A percentile compares a stretch with the other conserved stretches of the same genome.
Evolutionary conservation across 2,329 filamentous ascomycete species (phyloP).

Genomic region (Exophiala sideris): DNA sequence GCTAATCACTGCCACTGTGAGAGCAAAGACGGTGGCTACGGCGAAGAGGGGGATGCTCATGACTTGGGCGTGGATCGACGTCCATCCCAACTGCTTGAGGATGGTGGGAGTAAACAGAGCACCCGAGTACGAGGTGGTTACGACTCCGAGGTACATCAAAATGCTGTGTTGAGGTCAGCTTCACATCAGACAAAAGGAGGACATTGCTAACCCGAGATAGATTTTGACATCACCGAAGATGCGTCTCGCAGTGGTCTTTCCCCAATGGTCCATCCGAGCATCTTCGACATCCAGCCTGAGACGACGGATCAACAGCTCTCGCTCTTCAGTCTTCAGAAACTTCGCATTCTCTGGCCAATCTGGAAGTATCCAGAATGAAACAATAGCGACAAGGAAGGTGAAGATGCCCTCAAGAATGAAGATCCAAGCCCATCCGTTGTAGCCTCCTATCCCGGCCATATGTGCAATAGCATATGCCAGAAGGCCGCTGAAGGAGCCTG

Average conservation of each 20-base stretch:
- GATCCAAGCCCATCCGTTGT: slow-evolving; percentile 35
- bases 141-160: slow-evolving; percentile 35
- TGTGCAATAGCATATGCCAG: slow-evolving; percentile 51
- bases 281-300: slow-evolving; percentile 31
- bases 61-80: slow-evolving; percentile 33
- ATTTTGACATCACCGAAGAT: slow-evolving; percentile 36
- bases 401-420: slow-evolving; percentile 37
- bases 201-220: slow-evolving; percentile 28
- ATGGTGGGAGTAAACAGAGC: slow-evolving; percentile 37
- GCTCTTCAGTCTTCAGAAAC: slow-evolving; percentile 31
- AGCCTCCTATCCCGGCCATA: slow-evolving; percentile 44
- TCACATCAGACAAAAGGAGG: slow-evolving; percentile 19
- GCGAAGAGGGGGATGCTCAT: slow-evolving; percentile 37
- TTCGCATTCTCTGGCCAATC: slow-evolving; percentile 35
- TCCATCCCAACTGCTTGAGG: slow-evolving; percentile 35
- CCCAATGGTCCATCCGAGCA: slow-evolving; percentile 31
- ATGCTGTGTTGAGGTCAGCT: slow-evolving; percentile 23
- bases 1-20: slow-evolving; percentile 32
- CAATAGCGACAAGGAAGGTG: slow-evolving; percentile 30
- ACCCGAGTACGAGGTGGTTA: slow-evolving; percentile 35
- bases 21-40: slow-evolving; percentile 31
- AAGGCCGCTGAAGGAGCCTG: slow-evolving; percentile 45
- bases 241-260: slow-evolving; percentile 30
- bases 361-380: slow-evolving; percentile 32
- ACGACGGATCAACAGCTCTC: slow-evolving; percentile 37